Conservation (phyloP, 257 asterid species). For the Anisodus acutangulus region DNA sequence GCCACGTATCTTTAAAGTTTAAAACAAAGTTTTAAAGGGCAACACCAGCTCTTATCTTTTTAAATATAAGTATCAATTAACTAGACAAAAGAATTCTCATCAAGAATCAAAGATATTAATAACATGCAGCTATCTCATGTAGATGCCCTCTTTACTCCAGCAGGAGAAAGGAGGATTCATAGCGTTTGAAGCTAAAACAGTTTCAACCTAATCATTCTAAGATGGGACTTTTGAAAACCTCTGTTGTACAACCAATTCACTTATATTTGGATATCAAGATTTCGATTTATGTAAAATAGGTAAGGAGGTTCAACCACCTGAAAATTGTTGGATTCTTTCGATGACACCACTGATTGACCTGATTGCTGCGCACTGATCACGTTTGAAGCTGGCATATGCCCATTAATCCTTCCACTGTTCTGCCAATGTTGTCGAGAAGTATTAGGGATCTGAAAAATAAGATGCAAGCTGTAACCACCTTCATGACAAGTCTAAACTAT, state of each 20-base stretch:
- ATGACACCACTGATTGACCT: slow-evolving; percentile 43
- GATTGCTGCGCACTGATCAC: slow-evolving; percentile 37
- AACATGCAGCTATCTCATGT: background rate
- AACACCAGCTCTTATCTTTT: background rate
- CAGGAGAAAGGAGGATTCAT: background rate
- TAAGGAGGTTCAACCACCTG: slow-evolving; percentile 51
- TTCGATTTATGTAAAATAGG: background rate
- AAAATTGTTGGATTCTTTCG: slow-evolving; percentile 58
- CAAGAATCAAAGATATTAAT: background rate
- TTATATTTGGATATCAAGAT: background rate
- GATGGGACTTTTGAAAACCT: slow-evolving; percentile 10
- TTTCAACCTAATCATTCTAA: background rate
- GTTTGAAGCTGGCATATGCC: slow-evolving; percentile 43
- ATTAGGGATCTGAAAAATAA: slow-evolving; percentile 52
- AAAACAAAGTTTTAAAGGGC: background rate
- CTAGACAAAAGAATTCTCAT: background rate
- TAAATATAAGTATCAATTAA: background rate
- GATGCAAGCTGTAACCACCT: background rate
- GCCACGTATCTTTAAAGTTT: background rate
- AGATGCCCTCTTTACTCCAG: background rate
- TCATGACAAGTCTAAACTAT: background rate
- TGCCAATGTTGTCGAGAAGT: slow-evolving; percentile 61
- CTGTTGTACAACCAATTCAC: background rate
- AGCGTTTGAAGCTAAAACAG: background rate
- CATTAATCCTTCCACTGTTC: slow-evolving; percentile 65